Conservation (phyloP, 768 basidiomycete genomes). For the Amanita muscaria region DNA sequence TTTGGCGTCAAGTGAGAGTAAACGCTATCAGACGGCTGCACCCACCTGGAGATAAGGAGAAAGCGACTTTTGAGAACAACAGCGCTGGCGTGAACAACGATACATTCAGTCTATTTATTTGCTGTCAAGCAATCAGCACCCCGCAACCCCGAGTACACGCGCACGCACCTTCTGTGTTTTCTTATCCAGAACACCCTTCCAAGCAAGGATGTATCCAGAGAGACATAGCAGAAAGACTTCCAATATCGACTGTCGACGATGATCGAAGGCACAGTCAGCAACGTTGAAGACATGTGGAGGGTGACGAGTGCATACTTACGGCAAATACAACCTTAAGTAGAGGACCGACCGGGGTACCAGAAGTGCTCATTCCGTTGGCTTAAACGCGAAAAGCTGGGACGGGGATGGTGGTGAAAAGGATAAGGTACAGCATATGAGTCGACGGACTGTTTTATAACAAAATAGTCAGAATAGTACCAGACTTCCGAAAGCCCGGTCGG, state of each 20-base stretch:
- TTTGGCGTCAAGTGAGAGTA: not conserved
- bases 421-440: no score
- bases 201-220: constrained; percentile 75
- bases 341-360: constrained; percentile 26
- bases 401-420: not conserved
- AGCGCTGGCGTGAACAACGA: constrained; percentile 85
- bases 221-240: constrained; percentile 84
- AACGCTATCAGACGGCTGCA: not conserved
- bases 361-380: not conserved
- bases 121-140: constrained; percentile 28
- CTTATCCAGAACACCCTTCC: constrained; percentile 77
- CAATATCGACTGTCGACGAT: constrained; percentile 58
- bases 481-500: no score
- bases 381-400: not conserved
- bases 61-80: constrained; percentile 92
- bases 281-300: constrained; percentile 2
- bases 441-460: no score
- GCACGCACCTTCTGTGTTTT: constrained; percentile 71
- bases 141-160: not conserved
- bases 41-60: constrained; percentile 72
- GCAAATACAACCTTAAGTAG: constrained; percentile 52
- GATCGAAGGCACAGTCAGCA: constrained; percentile 2
- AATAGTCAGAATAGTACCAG: no score
- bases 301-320: constrained; percentile 24
- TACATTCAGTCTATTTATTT: constrained; percentile 76